These are phyloP conservation scores for Pythium pectinolyticum DNA, from an alignment of 352 stramenopile species.

Conservation along the genomic window DNA sequence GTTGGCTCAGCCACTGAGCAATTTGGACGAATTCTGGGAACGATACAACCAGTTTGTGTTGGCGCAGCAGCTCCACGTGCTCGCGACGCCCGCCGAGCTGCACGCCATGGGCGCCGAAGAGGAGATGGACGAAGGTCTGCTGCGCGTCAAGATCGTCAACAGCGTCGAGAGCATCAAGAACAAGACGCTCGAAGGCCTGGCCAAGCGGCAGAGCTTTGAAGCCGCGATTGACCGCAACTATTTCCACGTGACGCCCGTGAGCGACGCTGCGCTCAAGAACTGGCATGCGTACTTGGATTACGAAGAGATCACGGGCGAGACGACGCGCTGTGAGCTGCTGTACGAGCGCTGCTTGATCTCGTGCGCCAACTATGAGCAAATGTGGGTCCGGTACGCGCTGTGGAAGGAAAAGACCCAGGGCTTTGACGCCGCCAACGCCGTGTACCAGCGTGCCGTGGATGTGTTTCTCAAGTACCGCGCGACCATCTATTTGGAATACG, in stretches of 20 bases:
- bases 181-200: slow-evolving; percentile 59
- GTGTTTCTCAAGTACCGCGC: slow-evolving; percentile 77
- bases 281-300: slow-evolving; percentile 83
- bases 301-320: slow-evolving; percentile 59
- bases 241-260: slow-evolving; percentile 77
- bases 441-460: slow-evolving; percentile 61
- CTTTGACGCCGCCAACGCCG: slow-evolving; percentile 60
- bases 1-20: slow-evolving; percentile 66
- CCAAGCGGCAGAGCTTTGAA: slow-evolving; percentile 69
- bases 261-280: slow-evolving; percentile 66
- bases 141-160: slow-evolving; percentile 85
- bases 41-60: slow-evolving; percentile 87
- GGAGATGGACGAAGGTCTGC: slow-evolving; percentile 76
- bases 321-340: slow-evolving; percentile 52
- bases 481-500: slow-evolving; percentile 75
- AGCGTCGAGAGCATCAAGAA: slow-evolving; percentile 73
- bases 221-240: slow-evolving; percentile 78
- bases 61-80: slow-evolving; percentile 58
- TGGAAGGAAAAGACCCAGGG: slow-evolving; percentile 59
- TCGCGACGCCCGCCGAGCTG: slow-evolving; percentile 66
- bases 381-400: slow-evolving; percentile 72
- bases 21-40: slow-evolving; percentile 83
- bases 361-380: slow-evolving; percentile 81
- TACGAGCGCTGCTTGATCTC: slow-evolving; percentile 83
- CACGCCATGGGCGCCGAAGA: slow-evolving; percentile 48